Evolutionary conservation across 306 rosid species (phyloP), one percentile per base, ranked within the genome.

Genomic region (Benincasa hispida): DNA sequence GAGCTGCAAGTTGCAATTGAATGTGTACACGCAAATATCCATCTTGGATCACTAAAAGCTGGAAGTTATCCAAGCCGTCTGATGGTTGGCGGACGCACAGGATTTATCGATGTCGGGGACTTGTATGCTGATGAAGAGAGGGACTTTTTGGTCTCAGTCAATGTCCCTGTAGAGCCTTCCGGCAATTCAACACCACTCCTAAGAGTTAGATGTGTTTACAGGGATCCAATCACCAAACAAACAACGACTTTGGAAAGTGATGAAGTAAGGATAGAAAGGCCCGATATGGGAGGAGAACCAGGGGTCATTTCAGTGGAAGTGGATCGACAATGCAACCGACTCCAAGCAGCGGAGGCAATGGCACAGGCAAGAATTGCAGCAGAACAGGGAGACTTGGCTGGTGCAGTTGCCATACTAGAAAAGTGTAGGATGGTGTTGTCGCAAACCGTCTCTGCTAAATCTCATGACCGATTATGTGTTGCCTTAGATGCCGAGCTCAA

Each of bases 121-220:
- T 66, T 94, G 82, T 94, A 94, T 82, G 97, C 99, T 0, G 99
- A 94, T 67, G 99, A 94, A 80, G 99, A 91, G 85, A 87, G 99
- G 82, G 97, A 94, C 81, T 94, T 94, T 83, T 89, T 94, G 45
- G 96, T 90, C 77, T 91, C 95, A 3, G 78, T 89, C 72, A 82
- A 84, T 82, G 88, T 94, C 67, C 99, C 99, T 0, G 77, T 88
- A 32, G 87, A 89, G 72, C 75, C 84, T 24, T 63, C 61, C 10
- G 80, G 83, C 75, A 84, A 76, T 76, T 80, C 73, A 77, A 94
- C 96, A 67, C 86, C 91, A 4, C 88, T 94, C 87, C 59, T 92
- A 25, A 94, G 87, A 80, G 97, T 94, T 56, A 84, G 79, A 74
- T 94, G 97, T 51, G 47, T 83, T 39, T 92, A 84, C 96, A 89